Evolutionary conservation across 495 filamentous ascomycete species (phyloP), one percentile per base, ranked within the genome.

Genomic region (Durotheca rogersii): DNA sequence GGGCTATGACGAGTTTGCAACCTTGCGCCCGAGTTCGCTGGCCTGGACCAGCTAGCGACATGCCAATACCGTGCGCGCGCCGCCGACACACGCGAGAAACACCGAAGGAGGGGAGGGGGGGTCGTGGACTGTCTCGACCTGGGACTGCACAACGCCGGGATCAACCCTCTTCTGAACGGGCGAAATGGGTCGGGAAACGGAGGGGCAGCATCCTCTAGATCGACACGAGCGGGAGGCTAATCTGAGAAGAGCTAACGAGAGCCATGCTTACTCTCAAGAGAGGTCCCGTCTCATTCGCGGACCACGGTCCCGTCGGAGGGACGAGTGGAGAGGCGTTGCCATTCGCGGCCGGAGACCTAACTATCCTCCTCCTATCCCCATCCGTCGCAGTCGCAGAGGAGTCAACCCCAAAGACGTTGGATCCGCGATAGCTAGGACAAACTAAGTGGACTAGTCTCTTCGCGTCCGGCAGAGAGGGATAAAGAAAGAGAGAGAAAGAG

Each of bases 321-420:
- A 20, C 33, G 40, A 43, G 40, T 47, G 41, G 56, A 45, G 47
- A 49, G 56, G 51, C 45, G 51, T 59, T n/a, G 56, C 60, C 60
- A 57, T 58, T 58, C 43, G 52, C 41, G 27, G 21, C 41, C 36
- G 56, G 51, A 46, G 14, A 10, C 36, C n/a, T n/a, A n/a, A n/a
- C n/a, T n/a, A n/a, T n/a, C n/a, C n/a, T n/a, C n/a, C n/a, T n/a
- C n/a, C n/a, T 14, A 50, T 41, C 34, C 32, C 17, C 38, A 45
- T 40, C 35, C 34, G 56, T 30, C 59, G n/a, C 30, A 52, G 53
- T 62, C 30, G 45, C 53, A 62, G n/a, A 54, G 41, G 48, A 48
- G 33, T 25, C 57, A n/a, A n/a, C n/a, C 55, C 55, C 62, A 59
- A 56, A 56, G 48, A 63, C 32, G 32, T 65, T 60, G 62, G 62